Evolutionary conservation across 2,329 filamentous ascomycete species (phyloP).

Genomic region (Colletotrichum sp.): DNA sequence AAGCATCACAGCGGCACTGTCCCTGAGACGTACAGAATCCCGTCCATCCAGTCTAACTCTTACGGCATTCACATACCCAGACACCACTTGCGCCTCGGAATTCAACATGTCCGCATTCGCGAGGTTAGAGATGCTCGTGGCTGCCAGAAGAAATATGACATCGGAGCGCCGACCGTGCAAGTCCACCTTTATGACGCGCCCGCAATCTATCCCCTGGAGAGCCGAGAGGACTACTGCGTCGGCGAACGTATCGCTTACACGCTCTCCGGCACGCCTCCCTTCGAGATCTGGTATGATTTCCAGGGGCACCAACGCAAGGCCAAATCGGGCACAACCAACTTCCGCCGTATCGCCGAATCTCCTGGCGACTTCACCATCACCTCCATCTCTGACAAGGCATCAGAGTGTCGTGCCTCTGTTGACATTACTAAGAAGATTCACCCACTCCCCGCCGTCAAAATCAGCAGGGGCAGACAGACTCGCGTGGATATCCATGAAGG

Average conservation of each 20-base stretch:
- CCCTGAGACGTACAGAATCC: slow-evolving; percentile 81
- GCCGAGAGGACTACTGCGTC: slow-evolving; percentile 88
- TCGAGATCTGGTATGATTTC: slow-evolving; percentile 92
- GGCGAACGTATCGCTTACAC: slow-evolving; percentile 94
- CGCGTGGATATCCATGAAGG: slow-evolving; percentile 96
- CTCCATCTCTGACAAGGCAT: slow-evolving; percentile 84
- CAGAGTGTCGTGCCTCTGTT: slow-evolving; percentile 82
- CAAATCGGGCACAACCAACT: slow-evolving; percentile 78
- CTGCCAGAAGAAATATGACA: slow-evolving; percentile 80
- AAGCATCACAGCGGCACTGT: slow-evolving; percentile 85
- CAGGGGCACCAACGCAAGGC: slow-evolving; percentile 80
- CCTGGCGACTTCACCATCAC: slow-evolving; percentile 90
- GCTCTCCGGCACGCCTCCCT: slow-evolving; percentile 87
- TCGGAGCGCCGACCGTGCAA: slow-evolving; percentile 77
- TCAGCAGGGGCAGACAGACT: slow-evolving; percentile 81
- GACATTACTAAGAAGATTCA: slow-evolving; percentile 86
- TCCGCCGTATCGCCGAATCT: slow-evolving; percentile 91
- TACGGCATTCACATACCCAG: slow-evolving; percentile 87
- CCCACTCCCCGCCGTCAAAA: slow-evolving; percentile 87
- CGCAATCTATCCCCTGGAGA: slow-evolving; percentile 86
- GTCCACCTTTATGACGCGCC: slow-evolving; percentile 94
- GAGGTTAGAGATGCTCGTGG: slow-evolving; percentile 87
- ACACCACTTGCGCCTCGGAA: slow-evolving; percentile 83
- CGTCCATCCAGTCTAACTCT: slow-evolving; percentile 75
- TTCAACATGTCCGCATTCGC: slow-evolving; percentile 86